These are phyloP conservation scores for Populus deltoides DNA, from an alignment of 345 rosid genomes.

Conservation along the genomic window DNA sequence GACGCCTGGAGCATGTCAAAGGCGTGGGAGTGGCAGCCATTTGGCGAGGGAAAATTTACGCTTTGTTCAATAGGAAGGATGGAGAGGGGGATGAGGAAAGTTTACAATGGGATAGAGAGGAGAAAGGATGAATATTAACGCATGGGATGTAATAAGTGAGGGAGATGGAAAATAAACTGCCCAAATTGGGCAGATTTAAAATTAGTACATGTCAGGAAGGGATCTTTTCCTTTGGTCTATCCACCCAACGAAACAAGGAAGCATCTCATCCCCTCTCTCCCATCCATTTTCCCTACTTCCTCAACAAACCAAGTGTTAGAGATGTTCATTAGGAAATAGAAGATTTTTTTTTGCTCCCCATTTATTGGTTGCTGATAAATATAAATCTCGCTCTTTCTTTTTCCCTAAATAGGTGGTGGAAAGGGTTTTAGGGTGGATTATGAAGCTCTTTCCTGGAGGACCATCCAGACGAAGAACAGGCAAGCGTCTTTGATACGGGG, in stretches of 20 bases:
- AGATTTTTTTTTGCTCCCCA: not conserved
- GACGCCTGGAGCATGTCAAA: not conserved
- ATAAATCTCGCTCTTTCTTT: not conserved
- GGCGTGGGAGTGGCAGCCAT: not conserved
- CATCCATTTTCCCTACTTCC: not conserved
- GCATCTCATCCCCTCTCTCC: not conserved
- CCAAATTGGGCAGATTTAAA: no score
- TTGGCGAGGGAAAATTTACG: not conserved
- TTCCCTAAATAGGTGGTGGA: constrained; percentile 70
- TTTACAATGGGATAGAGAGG: no score
- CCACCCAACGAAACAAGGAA: not conserved
- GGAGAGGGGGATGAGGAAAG: no score
- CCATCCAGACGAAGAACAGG: constrained; percentile 76
- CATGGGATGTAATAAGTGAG: not conserved
- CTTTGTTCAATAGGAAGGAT: no score
- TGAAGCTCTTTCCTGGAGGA: constrained; percentile 97
- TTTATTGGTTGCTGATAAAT: not conserved
- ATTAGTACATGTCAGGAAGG: not conserved
- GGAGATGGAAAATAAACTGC: not conserved
- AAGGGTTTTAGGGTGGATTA: constrained; percentile 97
- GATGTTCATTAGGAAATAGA: not conserved
- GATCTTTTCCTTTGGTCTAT: not conserved
- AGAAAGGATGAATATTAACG: no score
- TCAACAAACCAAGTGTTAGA: not conserved
- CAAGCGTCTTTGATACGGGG: constrained; percentile 60